Base-by-base conservation (phyloP, 371 early-diverging fungal species). In the Dichotomocladium elegans region DNA sequence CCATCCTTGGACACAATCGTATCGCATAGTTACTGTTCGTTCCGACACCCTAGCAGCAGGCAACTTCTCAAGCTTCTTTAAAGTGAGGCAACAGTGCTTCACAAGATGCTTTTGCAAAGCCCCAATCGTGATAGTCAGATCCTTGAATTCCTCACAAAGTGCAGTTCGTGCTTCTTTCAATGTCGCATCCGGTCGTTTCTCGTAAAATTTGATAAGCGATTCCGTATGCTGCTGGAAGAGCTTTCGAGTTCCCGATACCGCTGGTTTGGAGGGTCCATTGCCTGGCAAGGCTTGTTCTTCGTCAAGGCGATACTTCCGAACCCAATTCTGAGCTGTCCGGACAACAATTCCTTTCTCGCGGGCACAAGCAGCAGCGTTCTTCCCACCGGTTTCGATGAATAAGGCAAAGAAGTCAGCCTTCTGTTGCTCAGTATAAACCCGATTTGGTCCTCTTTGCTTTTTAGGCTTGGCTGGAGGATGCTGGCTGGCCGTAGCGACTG, bases 51-150 rank as follows among this genome's bases (percentile, higher is more conserved):
- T 15, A 22, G 52, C 57, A n/a, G 34, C 44, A 2, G 57, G 43
- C 21, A 55, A 6, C 29, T 42, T 47, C 45, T 62, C 51, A 2
- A 57, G 43, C 31, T 57, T 62, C 50, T 57, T 62, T 35, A 57
- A 17, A 14, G 58, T 57, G 3, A 54, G 28, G 14, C 29, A 29
- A 30, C 57, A 54, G 15, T 57, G 46, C 51, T 51, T 22, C 37
- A 53, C 55, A 24, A 58, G 7, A 37, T 63, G 63, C 35, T 47
- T 57, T 28, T 41, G 47, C 12, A 57, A 12, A 1, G 41, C 45
- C 17, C 50, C 42, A n/a, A 42, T 31, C 14, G 49, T 51, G 33
- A 57, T 47, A 14, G 30, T 14, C 7, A 57, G 17, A 17, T 41
- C 55, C 10, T 31, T 22, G 29, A 41, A 57, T 10, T 22, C 12